These are phyloP conservation scores for Kodamaea sagamina DNA, from an alignment of 805 yeast species.

Conservation along the genomic window DNA sequence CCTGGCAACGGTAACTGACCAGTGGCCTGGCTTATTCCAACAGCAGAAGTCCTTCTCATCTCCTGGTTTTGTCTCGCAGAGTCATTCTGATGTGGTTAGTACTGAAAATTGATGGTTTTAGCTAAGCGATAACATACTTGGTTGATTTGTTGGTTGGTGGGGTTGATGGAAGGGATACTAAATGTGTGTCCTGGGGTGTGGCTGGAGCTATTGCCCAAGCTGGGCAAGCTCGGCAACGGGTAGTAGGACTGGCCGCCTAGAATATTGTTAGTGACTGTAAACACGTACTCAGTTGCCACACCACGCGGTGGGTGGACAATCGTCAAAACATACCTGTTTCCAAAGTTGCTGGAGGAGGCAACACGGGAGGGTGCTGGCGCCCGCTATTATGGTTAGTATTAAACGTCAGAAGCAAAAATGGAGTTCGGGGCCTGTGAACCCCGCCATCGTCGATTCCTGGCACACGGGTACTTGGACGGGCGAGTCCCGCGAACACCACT, in stretches of 20 bases:
- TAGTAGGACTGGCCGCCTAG: conserved; percentile 48
- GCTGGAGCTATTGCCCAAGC: conserved; percentile 43
- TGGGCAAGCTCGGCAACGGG: conserved; percentile 54
- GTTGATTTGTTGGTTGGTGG: conserved; percentile 23
- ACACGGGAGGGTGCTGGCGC: conserved; percentile 60
- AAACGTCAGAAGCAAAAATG: background rate
- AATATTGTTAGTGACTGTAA: conserved; percentile 24
- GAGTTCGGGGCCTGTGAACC: background rate
- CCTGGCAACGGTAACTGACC: conserved; percentile 32
- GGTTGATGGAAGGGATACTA: conserved; percentile 49
- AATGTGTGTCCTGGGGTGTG: conserved; percentile 47
- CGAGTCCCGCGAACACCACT: background rate
- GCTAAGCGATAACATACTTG: conserved; percentile 24
- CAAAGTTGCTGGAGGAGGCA: conserved; percentile 59
- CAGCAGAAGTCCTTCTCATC: conserved; percentile 29
- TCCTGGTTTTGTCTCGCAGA: conserved; percentile 24
- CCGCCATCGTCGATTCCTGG: too few relatives aligned
- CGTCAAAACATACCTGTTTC: conserved; percentile 48
- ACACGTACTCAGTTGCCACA: background rate
- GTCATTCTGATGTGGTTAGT: conserved; percentile 20
- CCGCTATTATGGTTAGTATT: conserved; percentile 27
- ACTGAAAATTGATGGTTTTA: background rate
- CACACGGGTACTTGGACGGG: background rate
- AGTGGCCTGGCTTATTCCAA: conserved; percentile 18
- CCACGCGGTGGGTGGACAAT: background rate